Conservation (phyloP, 163 green algal species). For the Volvox carteri region DNA sequence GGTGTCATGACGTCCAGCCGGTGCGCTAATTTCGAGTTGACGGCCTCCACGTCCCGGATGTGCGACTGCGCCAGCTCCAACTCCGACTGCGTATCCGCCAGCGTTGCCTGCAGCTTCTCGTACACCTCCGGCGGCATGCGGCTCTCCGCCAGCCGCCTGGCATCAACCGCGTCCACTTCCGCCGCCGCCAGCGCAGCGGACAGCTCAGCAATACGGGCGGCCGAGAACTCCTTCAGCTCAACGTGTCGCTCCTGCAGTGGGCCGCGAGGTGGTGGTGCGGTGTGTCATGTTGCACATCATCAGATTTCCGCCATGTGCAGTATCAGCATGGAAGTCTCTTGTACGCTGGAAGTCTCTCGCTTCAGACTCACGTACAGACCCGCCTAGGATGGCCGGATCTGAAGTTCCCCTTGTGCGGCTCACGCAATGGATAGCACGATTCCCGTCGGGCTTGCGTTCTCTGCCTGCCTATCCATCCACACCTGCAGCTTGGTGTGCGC, state of each 20-base stretch:
- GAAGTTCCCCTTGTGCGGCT: too few relatives aligned
- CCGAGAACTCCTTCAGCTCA: conserved; percentile 18
- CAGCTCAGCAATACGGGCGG: background rate
- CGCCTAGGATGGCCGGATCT: too few relatives aligned
- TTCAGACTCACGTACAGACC: too few relatives aligned
- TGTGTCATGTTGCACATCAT: too few relatives aligned
- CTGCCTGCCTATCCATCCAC: too few relatives aligned
- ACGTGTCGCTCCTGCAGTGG: conserved; percentile 29
- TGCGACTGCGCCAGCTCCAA: conserved; percentile 5
- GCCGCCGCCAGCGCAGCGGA: background rate
- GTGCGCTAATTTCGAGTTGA: conserved; percentile 46
- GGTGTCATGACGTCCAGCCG: conserved; percentile 53
- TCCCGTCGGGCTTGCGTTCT: too few relatives aligned
- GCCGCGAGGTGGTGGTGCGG: too few relatives aligned
- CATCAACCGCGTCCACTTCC: background rate
- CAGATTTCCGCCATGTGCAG: too few relatives aligned
- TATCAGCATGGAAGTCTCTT: too few relatives aligned
- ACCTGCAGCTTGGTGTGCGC: conserved; percentile 59
- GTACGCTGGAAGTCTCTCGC: too few relatives aligned
- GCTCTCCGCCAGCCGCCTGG: conserved; percentile 47
- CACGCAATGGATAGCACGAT: too few relatives aligned
- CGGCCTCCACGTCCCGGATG: conserved; percentile 42
- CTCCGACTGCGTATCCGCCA: conserved; percentile 10
- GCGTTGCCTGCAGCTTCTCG: conserved; percentile 33
- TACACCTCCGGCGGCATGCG: conserved; percentile 53